Evolutionary conservation across 306 rosid genomes (phyloP).

Genomic region (Sphenostylis stenocarpa): DNA sequence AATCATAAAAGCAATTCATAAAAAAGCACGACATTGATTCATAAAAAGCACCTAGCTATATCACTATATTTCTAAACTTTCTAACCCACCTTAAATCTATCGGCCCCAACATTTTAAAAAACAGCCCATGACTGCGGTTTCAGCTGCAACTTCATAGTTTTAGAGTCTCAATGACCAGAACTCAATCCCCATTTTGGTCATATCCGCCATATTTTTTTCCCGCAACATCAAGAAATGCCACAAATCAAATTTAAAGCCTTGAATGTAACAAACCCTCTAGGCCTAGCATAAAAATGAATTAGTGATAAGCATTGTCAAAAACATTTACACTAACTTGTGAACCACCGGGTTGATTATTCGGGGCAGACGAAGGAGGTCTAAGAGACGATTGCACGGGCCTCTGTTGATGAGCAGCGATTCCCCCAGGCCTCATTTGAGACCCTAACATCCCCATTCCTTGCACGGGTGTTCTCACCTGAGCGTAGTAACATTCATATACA

Average conservation of each 20-base stretch:
- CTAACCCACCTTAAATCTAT: not conserved
- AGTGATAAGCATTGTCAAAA: constrained; percentile 23
- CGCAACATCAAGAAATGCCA: not conserved
- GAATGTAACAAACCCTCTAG: not conserved
- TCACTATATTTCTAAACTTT: not conserved
- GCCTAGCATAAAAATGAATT: not conserved
- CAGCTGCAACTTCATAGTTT: not conserved
- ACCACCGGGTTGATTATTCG: constrained; percentile 54
- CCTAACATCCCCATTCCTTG: constrained; percentile 90
- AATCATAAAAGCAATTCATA: too few species aligned
- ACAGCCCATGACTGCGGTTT: not conserved
- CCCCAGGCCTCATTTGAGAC: constrained; percentile 77
- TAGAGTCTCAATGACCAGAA: not conserved
- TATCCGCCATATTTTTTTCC: not conserved
- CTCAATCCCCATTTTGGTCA: not conserved
- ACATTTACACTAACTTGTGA: constrained; percentile 72
- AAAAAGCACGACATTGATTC: not conserved
- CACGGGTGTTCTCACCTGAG: constrained; percentile 62
- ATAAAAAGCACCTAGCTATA: not conserved
- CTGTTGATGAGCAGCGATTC: constrained; percentile 61
- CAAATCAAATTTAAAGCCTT: not conserved
- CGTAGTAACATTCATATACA: constrained; percentile 2
- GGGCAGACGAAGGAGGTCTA: constrained; percentile 58
- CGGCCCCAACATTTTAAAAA: not conserved
- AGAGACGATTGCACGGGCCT: constrained; percentile 75